A percentile compares a stretch with the other conserved stretches of the same genome.
Conservation (phyloP, 176 grass and related monocot genomes). For the Avena atlantica region DNA sequence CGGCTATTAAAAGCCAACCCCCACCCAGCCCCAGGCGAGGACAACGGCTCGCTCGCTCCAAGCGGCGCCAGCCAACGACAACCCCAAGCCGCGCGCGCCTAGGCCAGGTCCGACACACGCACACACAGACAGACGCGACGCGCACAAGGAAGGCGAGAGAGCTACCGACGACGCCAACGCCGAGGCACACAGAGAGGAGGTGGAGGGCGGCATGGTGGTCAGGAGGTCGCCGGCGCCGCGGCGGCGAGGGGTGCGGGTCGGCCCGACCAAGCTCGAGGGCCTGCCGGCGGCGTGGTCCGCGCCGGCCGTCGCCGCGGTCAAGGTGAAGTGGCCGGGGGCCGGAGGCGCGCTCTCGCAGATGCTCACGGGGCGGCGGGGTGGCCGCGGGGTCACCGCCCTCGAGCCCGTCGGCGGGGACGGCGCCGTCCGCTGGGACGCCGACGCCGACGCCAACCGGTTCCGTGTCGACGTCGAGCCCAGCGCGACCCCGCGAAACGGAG, state of each 20-base stretch:
- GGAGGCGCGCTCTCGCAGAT: conserved; percentile 47
- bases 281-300: conserved; percentile 34
- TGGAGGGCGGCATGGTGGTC: conserved; percentile 46
- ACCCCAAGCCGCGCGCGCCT: neutral
- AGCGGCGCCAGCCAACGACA: conserved; percentile 12
- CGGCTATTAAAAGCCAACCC: conserved; percentile 52
- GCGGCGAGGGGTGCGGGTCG: conserved; percentile 55
- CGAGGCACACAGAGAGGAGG: neutral
- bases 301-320: conserved; percentile 47
- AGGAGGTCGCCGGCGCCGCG: conserved; percentile 4
- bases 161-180: neutral
- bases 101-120: neutral
- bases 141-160: neutral
- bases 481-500: neutral
- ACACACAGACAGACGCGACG: too few species aligned
- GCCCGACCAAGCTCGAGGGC: conserved; percentile 64
- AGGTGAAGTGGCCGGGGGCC: conserved; percentile 67
- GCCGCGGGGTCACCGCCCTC: conserved; percentile 57
- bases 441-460: conserved; percentile 52
- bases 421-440: conserved; percentile 55
- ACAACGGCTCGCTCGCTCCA: conserved; percentile 23
- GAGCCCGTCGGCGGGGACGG: conserved; percentile 47
- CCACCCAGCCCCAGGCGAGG: neutral
- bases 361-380: conserved; percentile 48
- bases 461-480: conserved; percentile 31